phyloP scores from a whole-genome alignment of 164 flowering plant species.

The Sextonia rubra region DNA sequence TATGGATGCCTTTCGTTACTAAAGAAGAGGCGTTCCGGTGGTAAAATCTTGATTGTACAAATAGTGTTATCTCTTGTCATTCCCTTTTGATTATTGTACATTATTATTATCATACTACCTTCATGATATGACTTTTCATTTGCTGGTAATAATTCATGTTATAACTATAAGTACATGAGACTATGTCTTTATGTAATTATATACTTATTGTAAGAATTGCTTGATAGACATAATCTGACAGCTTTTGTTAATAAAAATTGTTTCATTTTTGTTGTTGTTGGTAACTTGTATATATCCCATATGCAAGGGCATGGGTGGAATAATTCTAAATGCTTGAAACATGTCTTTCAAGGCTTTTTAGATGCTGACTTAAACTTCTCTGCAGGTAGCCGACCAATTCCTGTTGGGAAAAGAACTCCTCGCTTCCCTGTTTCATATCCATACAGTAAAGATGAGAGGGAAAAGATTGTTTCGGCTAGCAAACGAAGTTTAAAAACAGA shows the following conservation, averaged over 20 bases:
- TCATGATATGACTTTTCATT: neutral
- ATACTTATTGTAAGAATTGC: no score
- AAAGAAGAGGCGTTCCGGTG: conserved; percentile 63
- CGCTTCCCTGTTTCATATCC: conserved; percentile 71
- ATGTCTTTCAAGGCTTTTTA: neutral
- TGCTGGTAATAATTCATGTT: no score
- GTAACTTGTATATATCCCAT: no score
- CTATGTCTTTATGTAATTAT: no score
- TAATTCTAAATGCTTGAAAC: neutral
- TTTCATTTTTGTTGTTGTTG: no score
- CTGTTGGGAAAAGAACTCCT: conserved; percentile 94
- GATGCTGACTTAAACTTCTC: neutral
- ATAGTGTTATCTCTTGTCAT: neutral
- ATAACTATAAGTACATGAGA: no score
- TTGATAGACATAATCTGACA: no score
- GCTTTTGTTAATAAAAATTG: no score
- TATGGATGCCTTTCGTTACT: conserved; percentile 63
- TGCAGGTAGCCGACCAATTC: conserved; percentile 71
- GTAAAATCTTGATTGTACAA: conserved; percentile 29
- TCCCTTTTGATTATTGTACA: neutral
- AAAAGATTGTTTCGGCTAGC: conserved; percentile 25
- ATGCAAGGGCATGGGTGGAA: no score
- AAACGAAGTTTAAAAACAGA: conserved; percentile 36
- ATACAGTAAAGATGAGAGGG: conserved; percentile 35
- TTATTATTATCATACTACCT: neutral